phyloP scores from a whole-genome alignment of 192 early-diverging fungal species.

The Coemansia sp. region DNA sequence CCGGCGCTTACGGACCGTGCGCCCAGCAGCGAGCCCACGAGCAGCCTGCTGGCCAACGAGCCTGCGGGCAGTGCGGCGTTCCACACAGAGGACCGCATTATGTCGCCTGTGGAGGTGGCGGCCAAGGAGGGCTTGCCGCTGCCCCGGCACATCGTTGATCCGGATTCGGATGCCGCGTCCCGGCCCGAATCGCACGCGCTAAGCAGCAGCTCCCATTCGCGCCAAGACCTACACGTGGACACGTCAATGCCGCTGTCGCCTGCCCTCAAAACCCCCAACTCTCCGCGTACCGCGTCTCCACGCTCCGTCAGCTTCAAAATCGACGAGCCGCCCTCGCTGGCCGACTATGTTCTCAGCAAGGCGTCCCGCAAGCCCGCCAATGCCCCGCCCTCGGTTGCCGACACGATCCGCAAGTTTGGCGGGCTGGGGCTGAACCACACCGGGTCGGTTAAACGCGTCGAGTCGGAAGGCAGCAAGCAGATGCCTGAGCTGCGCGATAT shows the following conservation, averaged over 20 bases:
- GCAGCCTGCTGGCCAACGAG: conserved; percentile 1
- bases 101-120: conserved; percentile 52
- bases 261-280: conserved; percentile 33
- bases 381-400: conserved; percentile 38
- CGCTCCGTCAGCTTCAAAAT: conserved; percentile 48
- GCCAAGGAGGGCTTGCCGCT: conserved; percentile 45
- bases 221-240: conserved; percentile 1
- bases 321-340: conserved; percentile 41
- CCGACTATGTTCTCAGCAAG: conserved; percentile 52
- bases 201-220: background rate
- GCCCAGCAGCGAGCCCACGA: conserved; percentile 12
- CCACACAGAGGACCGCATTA: conserved; percentile 15
- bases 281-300: conserved; percentile 36
- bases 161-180: conserved; percentile 26
- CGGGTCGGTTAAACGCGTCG: background rate
- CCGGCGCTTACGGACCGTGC: conserved; percentile 32
- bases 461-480: conserved; percentile 4
- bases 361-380: conserved; percentile 9
- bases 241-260: conserved; percentile 28
- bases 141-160: conserved; percentile 42
- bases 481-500: conserved; percentile 44
- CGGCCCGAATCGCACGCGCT: conserved; percentile 21
- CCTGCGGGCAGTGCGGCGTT: background rate
- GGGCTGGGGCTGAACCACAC: conserved; percentile 1
- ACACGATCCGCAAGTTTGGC: conserved; percentile 50